Base-by-base conservation (phyloP, 2,329 filamentous ascomycete genomes). In the Curvularia eragrostidis region DNA sequence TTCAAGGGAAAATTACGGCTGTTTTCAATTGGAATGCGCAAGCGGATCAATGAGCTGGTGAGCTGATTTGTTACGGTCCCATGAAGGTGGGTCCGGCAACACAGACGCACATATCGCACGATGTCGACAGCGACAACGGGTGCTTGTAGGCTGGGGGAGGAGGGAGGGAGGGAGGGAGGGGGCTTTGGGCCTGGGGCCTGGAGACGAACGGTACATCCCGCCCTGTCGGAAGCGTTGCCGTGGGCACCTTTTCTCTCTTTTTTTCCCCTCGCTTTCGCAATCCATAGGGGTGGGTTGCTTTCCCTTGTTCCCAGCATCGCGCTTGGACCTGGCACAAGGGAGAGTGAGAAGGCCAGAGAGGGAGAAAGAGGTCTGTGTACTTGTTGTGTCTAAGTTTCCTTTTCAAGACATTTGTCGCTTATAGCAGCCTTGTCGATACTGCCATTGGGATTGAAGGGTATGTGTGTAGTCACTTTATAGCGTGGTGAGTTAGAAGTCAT, bases 131-230 rank as follows among this genome's bases (percentile, higher is more conserved):
- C 12, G 39, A 21, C 34, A 18, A n/a, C 34, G 34, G 34, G 39
- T 42, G 7, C 39, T 42, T 23, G 21, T 21, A 21, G 15, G 39
- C 39, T 42, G 38, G 15, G 34, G 26, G 44, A n/a, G n/a, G n/a
- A n/a, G n/a, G n/a, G n/a, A n/a, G n/a, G n/a, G n/a, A n/a, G n/a
- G n/a, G n/a, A n/a, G n/a, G n/a, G n/a, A n/a, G n/a, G n/a, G n/a
- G n/a, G n/a, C n/a, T n/a, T n/a, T n/a, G n/a, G 44, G 26, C 18
- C 44, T 47, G 19, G 44, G 23, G 43, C 43, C 43, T 46, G 43
- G 47, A 49, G 34, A 38, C 47, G 34, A 49, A 49, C 47, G 47
- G 47, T 7, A 49, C 38, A 49, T 38, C 47, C 47, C 47, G 32
- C 21, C 32, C 15, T 49, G 34, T 49, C 47, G 34, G 47, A 49